phyloP scores from a whole-genome alignment of 2,329 filamentous ascomycete species.

The Lachnellula subtilissima region DNA sequence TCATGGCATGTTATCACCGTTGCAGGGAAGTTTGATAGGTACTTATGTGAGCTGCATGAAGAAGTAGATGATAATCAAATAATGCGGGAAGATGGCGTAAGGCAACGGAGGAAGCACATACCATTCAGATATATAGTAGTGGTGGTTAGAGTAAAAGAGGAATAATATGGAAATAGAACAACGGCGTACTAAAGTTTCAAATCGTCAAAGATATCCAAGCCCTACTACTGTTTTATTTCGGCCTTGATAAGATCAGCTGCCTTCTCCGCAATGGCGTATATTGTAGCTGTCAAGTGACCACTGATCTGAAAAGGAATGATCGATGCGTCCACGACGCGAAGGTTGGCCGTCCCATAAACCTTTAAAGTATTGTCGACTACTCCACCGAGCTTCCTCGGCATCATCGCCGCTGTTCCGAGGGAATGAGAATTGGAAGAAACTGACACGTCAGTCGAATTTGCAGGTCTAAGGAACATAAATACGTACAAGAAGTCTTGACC shows the following conservation, averaged over 20 bases:
- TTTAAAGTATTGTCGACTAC: conserved; percentile 46
- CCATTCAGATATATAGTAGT: no score
- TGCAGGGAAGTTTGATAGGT: no score
- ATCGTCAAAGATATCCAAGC: no score
- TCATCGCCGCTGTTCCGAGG: conserved; percentile 14
- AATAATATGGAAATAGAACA: no score
- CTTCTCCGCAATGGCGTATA: conserved; percentile 18
- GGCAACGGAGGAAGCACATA: no score
- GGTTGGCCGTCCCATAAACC: conserved; percentile 48
- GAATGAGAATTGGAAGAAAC: conserved; percentile 10
- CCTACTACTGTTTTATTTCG: neutral
- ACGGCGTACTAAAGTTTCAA: no score
- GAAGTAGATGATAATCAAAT: no score
- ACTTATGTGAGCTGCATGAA: no score
- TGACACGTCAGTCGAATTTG: neutral
- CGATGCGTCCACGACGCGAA: conserved; percentile 52
- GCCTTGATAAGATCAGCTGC: conserved; percentile 13
- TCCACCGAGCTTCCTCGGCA: conserved; percentile 28
- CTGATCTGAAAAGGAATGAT: conserved; percentile 40
- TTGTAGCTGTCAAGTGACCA: conserved; percentile 6
- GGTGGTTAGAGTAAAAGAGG: no score
- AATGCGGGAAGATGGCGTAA: no score
- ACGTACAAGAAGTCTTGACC: conserved; percentile 11
- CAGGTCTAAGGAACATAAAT: neutral
- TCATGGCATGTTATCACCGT: no score